Evolutionary conservation across 495 filamentous ascomycete genomes (phyloP), one percentile per base, ranked within the genome.

Genomic region (Trichoderma orchidacearum): DNA sequence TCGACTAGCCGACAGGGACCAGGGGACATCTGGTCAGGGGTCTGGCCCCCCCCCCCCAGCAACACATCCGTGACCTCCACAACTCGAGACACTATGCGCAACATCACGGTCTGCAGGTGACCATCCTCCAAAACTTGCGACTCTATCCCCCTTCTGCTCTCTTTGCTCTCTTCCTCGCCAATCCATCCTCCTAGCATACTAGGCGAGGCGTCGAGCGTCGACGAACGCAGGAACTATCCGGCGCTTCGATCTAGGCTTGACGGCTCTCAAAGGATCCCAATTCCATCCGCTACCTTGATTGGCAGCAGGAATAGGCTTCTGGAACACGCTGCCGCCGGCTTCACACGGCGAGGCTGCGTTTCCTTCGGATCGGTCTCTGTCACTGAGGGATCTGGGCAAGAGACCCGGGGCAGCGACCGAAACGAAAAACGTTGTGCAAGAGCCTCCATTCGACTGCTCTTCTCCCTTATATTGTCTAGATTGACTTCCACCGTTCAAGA

Each of bases 21-120:
- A 27, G 41, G 41, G 18, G 13, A 3, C 3, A 8, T 48, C 41
- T 48, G 27, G 41, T 48, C 41, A 48, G 41, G 41, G 41, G 41
- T 48, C 41, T 45, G 36, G n/a, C n/a, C 41, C 6, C 4, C 7
- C 41, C 5, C 5, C 41, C 41, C 41, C 41, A 48, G 41, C 41
- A 27, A 54, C 53, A 25, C 30, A 17, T 34, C 53, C 34, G 51
- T 9, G 28, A 53, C 51, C 51, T 53, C 28, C 56, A 29, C 30
- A 51, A 35, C 56, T 70, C 66, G 69, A 76, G 70, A 76, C 72
- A 68, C 67, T 67, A 71, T 64, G 68, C 67, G 72, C 70, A 71
- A 72, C 70, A 68, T 58, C 63, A 63, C 45, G 28, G 34, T 29
- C 25, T 56, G 55, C 55, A 29, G 21, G 36, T 48, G 29, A 30